Evolutionary conservation across 768 basidiomycete genomes (phyloP).

Genomic region (Hebeloma cylindrosporum): DNA sequence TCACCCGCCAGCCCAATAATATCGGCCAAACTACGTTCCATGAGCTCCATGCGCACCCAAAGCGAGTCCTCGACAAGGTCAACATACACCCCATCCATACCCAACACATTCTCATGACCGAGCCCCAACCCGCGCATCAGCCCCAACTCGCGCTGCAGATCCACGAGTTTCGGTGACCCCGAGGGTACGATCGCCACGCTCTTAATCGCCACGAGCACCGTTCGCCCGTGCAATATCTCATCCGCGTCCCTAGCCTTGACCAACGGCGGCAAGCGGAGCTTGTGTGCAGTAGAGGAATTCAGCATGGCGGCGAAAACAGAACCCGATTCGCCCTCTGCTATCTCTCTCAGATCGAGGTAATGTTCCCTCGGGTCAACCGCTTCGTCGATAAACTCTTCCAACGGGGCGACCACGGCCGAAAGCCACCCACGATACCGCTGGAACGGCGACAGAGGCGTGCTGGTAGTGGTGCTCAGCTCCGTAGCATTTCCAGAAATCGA

Average conservation of each 20-base stretch:
- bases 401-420: conserved; percentile 54
- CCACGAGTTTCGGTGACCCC: conserved; percentile 61
- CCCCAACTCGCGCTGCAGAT: conserved; percentile 59
- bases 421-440: conserved; percentile 65
- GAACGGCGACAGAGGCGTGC: conserved; percentile 42
- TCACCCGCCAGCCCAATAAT: conserved; percentile 62
- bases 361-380: conserved; percentile 58
- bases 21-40: conserved; percentile 87
- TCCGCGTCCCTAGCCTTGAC: conserved; percentile 39
- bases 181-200: conserved; percentile 59
- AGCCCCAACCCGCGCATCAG: conserved; percentile 55
- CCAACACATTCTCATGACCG: conserved; percentile 66
- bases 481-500: conserved; percentile 8
- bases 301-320: conserved; percentile 56
- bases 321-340: conserved; percentile 83
- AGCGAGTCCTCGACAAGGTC: conserved; percentile 63
- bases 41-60: conserved; percentile 89
- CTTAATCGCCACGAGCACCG: conserved; percentile 73
- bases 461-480: conserved; percentile 26
- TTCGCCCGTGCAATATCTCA: conserved; percentile 32
- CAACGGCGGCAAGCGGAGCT: conserved; percentile 39
- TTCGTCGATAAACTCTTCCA: conserved; percentile 65
- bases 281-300: conserved; percentile 28
- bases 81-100: conserved; percentile 71
- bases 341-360: conserved; percentile 70